phyloP scores from a whole-genome alignment of 2,329 filamentous ascomycete species.

The Cephalotrichum gorgonifer region DNA sequence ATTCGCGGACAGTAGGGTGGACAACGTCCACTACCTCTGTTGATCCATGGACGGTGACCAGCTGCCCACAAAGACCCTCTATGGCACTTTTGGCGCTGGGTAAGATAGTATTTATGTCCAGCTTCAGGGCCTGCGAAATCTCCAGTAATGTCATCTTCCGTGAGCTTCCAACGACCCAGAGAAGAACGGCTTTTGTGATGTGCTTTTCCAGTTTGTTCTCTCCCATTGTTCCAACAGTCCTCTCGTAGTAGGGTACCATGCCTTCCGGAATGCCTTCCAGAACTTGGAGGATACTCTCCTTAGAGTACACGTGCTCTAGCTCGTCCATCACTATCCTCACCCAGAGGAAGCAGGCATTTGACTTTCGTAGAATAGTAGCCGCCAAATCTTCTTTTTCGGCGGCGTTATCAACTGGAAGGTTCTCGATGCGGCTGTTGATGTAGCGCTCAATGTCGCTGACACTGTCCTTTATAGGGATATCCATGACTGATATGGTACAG shows the following conservation, averaged over 20 bases:
- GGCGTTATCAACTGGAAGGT: conserved; percentile 9
- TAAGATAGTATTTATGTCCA: conserved; percentile 16
- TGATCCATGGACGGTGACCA: conserved; percentile 15
- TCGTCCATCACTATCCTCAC: conserved; percentile 18
- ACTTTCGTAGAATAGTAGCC: conserved; percentile 8
- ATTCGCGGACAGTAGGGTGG: conserved; percentile 17
- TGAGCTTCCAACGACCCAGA: conserved; percentile 15
- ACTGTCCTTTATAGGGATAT: conserved; percentile 11
- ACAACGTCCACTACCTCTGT: conserved; percentile 13
- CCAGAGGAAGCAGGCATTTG: conserved; percentile 22
- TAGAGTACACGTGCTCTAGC: conserved; percentile 13
- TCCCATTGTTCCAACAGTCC: conserved; percentile 12
- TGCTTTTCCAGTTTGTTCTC: conserved; percentile 16
- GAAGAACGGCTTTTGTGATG: conserved; percentile 16
- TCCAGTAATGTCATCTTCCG: conserved; percentile 14
- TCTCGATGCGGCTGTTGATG: conserved; percentile 12
- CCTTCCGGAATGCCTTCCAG: conserved; percentile 19
- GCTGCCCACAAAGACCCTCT: conserved; percentile 17
- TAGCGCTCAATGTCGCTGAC: conserved; percentile 15
- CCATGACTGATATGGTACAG: not conserved
- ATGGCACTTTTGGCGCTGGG: conserved; percentile 13
- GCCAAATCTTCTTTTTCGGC: not conserved
- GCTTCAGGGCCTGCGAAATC: conserved; percentile 15
- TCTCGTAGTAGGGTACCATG: conserved; percentile 18
- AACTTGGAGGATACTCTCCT: conserved; percentile 15